phyloP scores from a whole-genome alignment of 495 filamentous ascomycete species.

The Lasiosphaeria ovina region DNA sequence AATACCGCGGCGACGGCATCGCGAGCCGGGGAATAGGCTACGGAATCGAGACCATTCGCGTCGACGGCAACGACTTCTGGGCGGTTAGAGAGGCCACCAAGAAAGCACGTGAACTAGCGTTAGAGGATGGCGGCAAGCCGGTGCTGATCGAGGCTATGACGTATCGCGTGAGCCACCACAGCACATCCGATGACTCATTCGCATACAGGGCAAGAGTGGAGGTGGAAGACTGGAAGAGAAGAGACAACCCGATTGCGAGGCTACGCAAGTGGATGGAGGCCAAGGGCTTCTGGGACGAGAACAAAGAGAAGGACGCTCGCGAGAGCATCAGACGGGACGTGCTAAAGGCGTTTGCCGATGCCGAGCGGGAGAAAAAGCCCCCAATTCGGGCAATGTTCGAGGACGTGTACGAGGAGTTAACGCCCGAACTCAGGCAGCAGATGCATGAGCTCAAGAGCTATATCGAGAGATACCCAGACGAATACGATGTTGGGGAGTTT shows the following conservation, averaged over 20 bases:
- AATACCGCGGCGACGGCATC: conserved; percentile 96
- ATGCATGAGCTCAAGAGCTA: conserved; percentile 73
- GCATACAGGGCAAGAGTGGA: conserved; percentile 92
- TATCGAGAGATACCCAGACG: conserved; percentile 82
- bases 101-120: conserved; percentile 71
- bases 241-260: conserved; percentile 91
- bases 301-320: conserved; percentile 71
- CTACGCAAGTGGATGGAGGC: conserved; percentile 90
- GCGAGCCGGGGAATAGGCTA: conserved; percentile 93
- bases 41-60: conserved; percentile 93
- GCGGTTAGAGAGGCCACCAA: conserved; percentile 84
- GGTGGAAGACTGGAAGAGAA: conserved; percentile 95
- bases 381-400: conserved; percentile 74
- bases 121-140: conserved; percentile 73
- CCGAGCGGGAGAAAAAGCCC: conserved; percentile 88
- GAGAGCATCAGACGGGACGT: conserved; percentile 67
- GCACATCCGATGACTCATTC: conserved; percentile 95
- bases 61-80: conserved; percentile 97
- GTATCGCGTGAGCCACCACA: conserved; percentile 95
- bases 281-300: conserved; percentile 78
- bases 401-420: conserved; percentile 85
- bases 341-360: conserved; percentile 78
- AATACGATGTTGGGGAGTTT: conserved; percentile 82
- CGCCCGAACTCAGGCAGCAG: conserved; percentile 76
- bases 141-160: conserved; percentile 96